Conservation (phyloP, 2,329 filamentous ascomycete species). For the Pseudopithomyces maydicus region DNA sequence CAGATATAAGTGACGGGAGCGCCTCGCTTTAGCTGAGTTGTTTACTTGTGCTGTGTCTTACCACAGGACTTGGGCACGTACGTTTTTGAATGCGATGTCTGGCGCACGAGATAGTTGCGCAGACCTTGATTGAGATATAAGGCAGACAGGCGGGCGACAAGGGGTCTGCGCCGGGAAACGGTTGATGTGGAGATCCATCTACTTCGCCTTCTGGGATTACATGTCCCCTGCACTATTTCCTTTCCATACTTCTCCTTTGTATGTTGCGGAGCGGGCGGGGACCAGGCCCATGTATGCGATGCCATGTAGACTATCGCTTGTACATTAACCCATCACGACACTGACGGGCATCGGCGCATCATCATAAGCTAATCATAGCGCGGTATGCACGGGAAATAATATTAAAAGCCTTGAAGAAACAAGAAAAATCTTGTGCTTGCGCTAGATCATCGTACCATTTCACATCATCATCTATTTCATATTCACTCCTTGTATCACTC, state of each 20-base stretch:
- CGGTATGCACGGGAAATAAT: background rate
- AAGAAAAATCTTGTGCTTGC: too few species aligned
- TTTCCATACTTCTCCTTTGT: conserved; percentile 1
- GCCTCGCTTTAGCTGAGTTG: conserved; percentile 1
- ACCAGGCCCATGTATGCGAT: background rate
- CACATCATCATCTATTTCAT: background rate
- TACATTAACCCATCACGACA: conserved; percentile 1
- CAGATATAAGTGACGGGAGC: conserved; percentile 22
- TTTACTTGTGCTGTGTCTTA: background rate
- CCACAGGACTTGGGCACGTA: background rate
- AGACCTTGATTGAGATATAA: background rate
- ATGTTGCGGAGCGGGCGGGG: background rate
- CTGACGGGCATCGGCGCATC: background rate
- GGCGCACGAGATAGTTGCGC: background rate
- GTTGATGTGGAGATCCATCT: background rate
- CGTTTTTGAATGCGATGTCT: background rate
- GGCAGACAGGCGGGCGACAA: too few species aligned
- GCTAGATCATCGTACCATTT: too few species aligned
- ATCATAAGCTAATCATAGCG: background rate
- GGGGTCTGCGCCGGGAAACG: too few species aligned
- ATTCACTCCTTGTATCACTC: too few species aligned
- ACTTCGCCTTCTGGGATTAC: background rate
- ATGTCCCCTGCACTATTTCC: background rate
- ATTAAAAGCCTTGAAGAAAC: too few species aligned
- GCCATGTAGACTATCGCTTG: background rate